Evolutionary conservation across 2,329 filamentous ascomycete genomes (phyloP).

Genomic region (Grosmannia penicillata): DNA sequence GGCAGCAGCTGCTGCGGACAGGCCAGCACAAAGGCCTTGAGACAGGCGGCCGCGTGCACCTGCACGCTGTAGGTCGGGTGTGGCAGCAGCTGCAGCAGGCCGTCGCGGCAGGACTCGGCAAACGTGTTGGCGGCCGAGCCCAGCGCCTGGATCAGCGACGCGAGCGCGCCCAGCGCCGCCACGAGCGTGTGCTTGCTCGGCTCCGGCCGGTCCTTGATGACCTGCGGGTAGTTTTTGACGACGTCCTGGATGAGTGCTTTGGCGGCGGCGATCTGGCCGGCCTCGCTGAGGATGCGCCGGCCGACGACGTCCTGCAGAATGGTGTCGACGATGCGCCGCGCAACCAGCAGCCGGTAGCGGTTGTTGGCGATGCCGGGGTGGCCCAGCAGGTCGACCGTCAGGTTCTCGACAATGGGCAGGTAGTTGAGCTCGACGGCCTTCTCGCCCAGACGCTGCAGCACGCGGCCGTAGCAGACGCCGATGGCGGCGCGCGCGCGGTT

Average conservation of each 20-base stretch:
- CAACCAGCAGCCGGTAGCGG: slow-evolving; percentile 73
- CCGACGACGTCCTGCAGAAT: slow-evolving; percentile 76
- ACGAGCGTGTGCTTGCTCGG: slow-evolving; percentile 78
- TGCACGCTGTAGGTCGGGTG: slow-evolving; percentile 96
- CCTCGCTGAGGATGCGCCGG: slow-evolving; percentile 70
- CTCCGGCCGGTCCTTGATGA: slow-evolving; percentile 72
- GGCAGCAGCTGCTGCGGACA: slow-evolving; percentile 86
- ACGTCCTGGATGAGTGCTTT: slow-evolving; percentile 73
- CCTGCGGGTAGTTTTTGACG: slow-evolving; percentile 88
- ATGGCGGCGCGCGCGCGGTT: slow-evolving; percentile 73
- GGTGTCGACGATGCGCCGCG: slow-evolving; percentile 69
- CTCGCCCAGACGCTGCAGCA: slow-evolving; percentile 66
- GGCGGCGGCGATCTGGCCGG: slow-evolving; percentile 71
- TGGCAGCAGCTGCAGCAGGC: slow-evolving; percentile 75
- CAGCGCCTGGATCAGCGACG: slow-evolving; percentile 62
- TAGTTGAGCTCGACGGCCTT: slow-evolving; percentile 75
- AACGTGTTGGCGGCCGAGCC: slow-evolving; percentile 70
- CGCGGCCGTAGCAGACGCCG: slow-evolving; percentile 71
- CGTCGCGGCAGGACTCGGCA: slow-evolving; percentile 73
- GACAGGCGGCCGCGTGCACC: slow-evolving; percentile 70
- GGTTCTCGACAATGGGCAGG: slow-evolving; percentile 61
- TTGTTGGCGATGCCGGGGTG: slow-evolving; percentile 65
- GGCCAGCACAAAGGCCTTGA: slow-evolving; percentile 76
- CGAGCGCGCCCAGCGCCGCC: slow-evolving; percentile 62
- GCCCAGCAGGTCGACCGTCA: slow-evolving; percentile 68